Evolutionary conservation across 306 rosid genomes (phyloP).

Genomic region (Malus sylvestris): DNA sequence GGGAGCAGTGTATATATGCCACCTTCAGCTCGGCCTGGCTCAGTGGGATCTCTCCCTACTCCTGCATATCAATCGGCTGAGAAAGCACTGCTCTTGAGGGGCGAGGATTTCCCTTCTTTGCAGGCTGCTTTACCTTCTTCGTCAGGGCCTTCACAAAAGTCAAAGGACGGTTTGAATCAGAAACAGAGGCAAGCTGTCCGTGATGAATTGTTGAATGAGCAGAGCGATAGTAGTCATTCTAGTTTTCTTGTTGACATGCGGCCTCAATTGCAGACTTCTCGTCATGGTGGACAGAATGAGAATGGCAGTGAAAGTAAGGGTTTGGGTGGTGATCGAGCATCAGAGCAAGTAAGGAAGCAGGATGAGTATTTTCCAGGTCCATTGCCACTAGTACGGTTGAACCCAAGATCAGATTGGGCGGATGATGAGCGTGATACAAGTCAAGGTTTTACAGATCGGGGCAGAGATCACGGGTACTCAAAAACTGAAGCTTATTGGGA

Average conservation of each 20-base stretch:
- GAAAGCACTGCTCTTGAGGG: conserved; percentile 58
- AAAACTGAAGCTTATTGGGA: conserved; percentile 71
- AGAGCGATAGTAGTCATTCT: conserved; percentile 26
- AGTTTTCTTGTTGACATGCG: conserved; percentile 31
- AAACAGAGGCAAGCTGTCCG: conserved; percentile 36
- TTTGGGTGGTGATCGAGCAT: conserved; percentile 29
- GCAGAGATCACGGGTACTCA: conserved; percentile 57
- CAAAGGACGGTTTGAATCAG: conserved; percentile 46
- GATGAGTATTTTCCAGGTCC: conserved; percentile 74
- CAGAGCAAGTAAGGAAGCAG: conserved; percentile 36
- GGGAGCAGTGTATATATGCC: conserved; percentile 52
- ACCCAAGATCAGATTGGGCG: conserved; percentile 90
- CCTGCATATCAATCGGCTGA: conserved; percentile 23
- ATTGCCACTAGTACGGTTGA: conserved; percentile 62
- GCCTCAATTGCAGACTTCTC: conserved; percentile 32
- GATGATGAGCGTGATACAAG: conserved; percentile 98
- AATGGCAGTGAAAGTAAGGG: conserved; percentile 25
- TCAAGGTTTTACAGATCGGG: conserved; percentile 50
- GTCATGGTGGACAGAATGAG: conserved; percentile 16
- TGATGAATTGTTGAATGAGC: conserved; percentile 37
- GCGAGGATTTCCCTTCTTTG: conserved; percentile 93
- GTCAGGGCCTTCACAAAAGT: conserved; percentile 46
- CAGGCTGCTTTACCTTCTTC: conserved; percentile 63
- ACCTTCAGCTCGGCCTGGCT: conserved; percentile 51
- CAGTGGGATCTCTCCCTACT: conserved; percentile 20